A percentile compares a stretch with the other conserved stretches of the same genome.
These are phyloP conservation scores for Podosphaera aphanis DNA, from an alignment of 2,329 filamentous ascomycete species.

Conservation along the genomic window DNA sequence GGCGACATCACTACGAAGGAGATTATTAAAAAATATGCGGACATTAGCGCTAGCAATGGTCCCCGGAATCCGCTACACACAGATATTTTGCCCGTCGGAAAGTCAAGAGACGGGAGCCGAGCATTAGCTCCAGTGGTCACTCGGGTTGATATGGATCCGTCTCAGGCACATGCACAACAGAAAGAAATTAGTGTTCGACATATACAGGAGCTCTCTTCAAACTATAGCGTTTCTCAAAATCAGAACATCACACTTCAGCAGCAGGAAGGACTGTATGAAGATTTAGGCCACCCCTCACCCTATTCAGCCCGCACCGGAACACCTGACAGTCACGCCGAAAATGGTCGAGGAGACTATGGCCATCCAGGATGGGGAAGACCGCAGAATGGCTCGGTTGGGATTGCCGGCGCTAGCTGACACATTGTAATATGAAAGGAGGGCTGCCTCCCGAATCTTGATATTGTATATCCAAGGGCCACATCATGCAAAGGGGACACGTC, in stretches of 20 bases:
- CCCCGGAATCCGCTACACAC: constrained; percentile 36
- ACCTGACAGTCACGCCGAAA: constrained; percentile 14
- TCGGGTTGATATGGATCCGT: constrained; percentile 69
- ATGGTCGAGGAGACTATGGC: constrained; percentile 13
- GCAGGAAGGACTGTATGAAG: constrained; percentile 19
- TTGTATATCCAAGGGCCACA: neutral
- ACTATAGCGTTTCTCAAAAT: constrained; percentile 13
- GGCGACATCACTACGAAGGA: constrained; percentile 91
- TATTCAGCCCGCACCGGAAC: constrained; percentile 13
- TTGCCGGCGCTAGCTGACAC: constrained; percentile 13
- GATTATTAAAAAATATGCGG: constrained; percentile 79
- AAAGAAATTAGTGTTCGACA: constrained; percentile 68
- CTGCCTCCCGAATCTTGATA: neutral
- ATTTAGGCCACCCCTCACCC: constrained; percentile 11
- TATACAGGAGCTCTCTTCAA: constrained; percentile 34
- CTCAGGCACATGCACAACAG: constrained; percentile 45
- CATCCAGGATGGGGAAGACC: constrained; percentile 16
- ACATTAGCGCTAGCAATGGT: constrained; percentile 31
- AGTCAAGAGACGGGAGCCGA: constrained; percentile 26
- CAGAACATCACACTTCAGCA: constrained; percentile 27
- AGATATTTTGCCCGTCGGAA: constrained; percentile 27
- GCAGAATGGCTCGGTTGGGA: constrained; percentile 15
- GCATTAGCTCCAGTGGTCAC: constrained; percentile 30
- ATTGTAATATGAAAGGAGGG: neutral
- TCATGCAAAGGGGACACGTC: neutral